Base-by-base conservation (phyloP, 768 basidiomycete species). In the Trametes elegans region DNA sequence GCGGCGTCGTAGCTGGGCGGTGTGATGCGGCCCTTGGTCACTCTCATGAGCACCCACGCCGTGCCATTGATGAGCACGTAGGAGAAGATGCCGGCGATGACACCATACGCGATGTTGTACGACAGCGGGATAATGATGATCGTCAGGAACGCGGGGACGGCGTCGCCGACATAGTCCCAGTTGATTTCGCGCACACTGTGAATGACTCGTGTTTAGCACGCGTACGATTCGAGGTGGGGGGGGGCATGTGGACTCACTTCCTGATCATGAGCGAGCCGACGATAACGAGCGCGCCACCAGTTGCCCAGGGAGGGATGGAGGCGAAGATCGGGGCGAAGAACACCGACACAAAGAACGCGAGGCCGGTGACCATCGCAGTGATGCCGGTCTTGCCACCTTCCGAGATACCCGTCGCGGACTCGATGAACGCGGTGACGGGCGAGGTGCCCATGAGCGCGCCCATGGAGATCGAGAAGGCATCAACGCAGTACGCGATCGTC, bases 311-410 rank as follows among this genome's bases (percentile, higher is more conserved):
- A 0, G 91, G 91, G 47, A 94, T 90, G 10, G 87, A 90, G 9
- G 90, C 89, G 60, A 94, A 92, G 62, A 94, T 85, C 6, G 91
- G 91, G 16, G 91, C 81, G 64, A 94, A 94, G 78, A 94, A 94
- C 50, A 94, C 76, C 3, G 82, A 88, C 41, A 94, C 70, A 67
- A 93, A 87, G 79, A 94, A 93, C 61, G 82, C 80, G 39, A 90
- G 64, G 7, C 87, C 87, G 3, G 81, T 83, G 13, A 79, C 76
- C 51, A 93, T 78, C 3, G 87, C 91, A 0, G 91, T 87, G 46
- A 94, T 71, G 24, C 92, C 92, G 0, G 92, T 94, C 75, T 87
- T 89, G 32, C 92, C 92, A 29, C 92, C 92, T 81, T 94, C 91
- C 78, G 66, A 64, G 34, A 90, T 90, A 70, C 88, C 88, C 16